These are phyloP conservation scores for Pinus tabuliformis DNA, from an alignment of 75 land plant species.

Conservation along the genomic window DNA sequence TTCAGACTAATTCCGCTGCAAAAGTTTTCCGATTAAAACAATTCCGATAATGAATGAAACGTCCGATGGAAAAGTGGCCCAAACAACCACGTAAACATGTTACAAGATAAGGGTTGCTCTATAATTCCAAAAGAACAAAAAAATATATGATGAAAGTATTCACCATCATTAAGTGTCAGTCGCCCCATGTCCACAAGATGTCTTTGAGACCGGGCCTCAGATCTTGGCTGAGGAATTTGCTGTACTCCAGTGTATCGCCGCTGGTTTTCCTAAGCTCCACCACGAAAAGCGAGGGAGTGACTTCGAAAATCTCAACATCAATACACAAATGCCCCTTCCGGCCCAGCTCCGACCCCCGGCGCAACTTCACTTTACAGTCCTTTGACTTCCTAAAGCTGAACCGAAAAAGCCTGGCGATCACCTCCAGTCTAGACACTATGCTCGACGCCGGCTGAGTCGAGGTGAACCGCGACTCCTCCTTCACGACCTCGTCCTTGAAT, in stretches of 20 bases:
- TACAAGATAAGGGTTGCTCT: too few relatives aligned
- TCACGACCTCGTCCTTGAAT: conserved; percentile 41
- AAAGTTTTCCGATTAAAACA: too few relatives aligned
- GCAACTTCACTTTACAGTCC: conserved; percentile 35
- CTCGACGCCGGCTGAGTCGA: conserved; percentile 31
- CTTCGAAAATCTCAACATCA: conserved; percentile 58
- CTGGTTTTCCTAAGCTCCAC: conserved; percentile 49
- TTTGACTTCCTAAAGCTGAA: conserved; percentile 33
- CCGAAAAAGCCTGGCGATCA: conserved; percentile 26
- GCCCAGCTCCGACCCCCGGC: conserved; percentile 35
- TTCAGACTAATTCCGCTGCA: too few relatives aligned
- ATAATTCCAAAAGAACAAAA: too few relatives aligned
- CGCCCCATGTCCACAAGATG: conserved; percentile 48
- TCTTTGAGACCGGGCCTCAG: conserved; percentile 47
- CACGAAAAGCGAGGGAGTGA: conserved; percentile 42
- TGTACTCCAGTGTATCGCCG: conserved; percentile 53
- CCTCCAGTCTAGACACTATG: conserved; percentile 60
- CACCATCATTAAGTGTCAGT: too few relatives aligned
- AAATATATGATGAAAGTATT: too few relatives aligned
- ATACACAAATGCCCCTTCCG: conserved; percentile 50
- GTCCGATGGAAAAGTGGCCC: too few relatives aligned
- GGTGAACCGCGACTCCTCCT: conserved; percentile 37
- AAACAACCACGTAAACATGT: too few relatives aligned
- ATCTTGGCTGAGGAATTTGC: conserved; percentile 31
- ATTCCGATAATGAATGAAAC: too few relatives aligned